Conservation (phyloP, 768 basidiomycete genomes). For the Trametes meyenii region DNA sequence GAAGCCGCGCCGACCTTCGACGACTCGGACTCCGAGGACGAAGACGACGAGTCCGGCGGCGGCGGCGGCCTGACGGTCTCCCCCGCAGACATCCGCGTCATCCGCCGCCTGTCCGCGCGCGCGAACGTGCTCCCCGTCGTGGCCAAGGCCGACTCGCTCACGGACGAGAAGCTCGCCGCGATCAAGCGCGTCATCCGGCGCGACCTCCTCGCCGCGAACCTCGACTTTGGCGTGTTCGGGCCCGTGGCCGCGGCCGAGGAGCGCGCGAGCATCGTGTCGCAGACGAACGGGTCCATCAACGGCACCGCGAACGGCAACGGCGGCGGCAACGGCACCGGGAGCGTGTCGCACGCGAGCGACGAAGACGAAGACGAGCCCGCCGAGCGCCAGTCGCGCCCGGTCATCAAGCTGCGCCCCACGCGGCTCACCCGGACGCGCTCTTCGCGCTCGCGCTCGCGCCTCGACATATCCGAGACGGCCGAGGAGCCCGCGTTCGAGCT, state of each 20-base stretch:
- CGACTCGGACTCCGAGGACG: slow-evolving; percentile 54
- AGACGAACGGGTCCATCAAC: slow-evolving; percentile 7
- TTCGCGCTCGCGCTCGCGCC: slow-evolving; percentile 75
- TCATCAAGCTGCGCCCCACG: slow-evolving; percentile 69
- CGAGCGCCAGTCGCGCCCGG: slow-evolving; percentile 66
- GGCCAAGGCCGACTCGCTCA: slow-evolving; percentile 79
- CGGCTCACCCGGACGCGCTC: slow-evolving; percentile 44
- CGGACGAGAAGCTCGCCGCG: slow-evolving; percentile 70
- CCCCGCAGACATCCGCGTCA: slow-evolving; percentile 77
- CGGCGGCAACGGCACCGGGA: neutral
- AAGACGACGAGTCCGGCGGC: slow-evolving; percentile 51
- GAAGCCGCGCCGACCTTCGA: slow-evolving; percentile 54
- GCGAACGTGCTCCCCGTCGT: slow-evolving; percentile 84
- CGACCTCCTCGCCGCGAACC: slow-evolving; percentile 64
- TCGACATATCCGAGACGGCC: slow-evolving; percentile 61
- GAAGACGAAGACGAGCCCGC: slow-evolving; percentile 42
- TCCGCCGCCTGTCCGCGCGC: slow-evolving; percentile 72
- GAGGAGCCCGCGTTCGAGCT: slow-evolving; percentile 61
- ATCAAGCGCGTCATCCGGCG: slow-evolving; percentile 75
- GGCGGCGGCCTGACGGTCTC: slow-evolving; percentile 61
- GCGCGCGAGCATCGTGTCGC: slow-evolving; percentile 14
- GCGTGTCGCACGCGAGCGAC: slow-evolving; percentile 1
- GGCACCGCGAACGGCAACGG: slow-evolving; percentile 16
- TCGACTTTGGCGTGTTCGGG: slow-evolving; percentile 80
- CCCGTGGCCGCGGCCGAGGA: slow-evolving; percentile 33